phyloP scores from a whole-genome alignment of 2,329 filamentous ascomycete genomes.

The Pestalotiopsis sp. region DNA sequence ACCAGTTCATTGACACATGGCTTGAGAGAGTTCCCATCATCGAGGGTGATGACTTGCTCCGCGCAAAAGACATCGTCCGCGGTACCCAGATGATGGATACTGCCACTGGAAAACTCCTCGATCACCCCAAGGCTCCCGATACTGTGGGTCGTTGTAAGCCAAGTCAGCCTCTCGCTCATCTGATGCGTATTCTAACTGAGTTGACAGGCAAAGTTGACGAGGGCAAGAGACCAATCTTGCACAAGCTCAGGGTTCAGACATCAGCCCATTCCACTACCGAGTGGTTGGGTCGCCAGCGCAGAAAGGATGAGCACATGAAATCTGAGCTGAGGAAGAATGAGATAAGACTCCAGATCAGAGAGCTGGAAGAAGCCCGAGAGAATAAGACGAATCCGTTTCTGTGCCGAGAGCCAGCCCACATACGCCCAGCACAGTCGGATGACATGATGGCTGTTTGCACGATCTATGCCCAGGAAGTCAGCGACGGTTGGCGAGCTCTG shows the following conservation, averaged over 20 bases:
- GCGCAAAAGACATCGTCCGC: too few relatives aligned
- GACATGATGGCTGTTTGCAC: conserved; percentile 41
- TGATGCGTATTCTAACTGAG: too few relatives aligned
- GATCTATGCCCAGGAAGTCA: conserved; percentile 47
- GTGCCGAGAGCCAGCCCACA: conserved; percentile 30
- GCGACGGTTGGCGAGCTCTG: conserved; percentile 26
- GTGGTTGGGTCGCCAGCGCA: background rate
- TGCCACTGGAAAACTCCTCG: too few relatives aligned
- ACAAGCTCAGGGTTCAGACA: background rate
- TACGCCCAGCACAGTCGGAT: conserved; percentile 39
- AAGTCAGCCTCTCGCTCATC: too few relatives aligned
- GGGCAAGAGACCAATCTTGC: background rate
- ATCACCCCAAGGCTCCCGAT: too few relatives aligned
- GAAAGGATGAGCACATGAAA: background rate
- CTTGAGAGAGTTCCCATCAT: too few relatives aligned
- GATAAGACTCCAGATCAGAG: background rate
- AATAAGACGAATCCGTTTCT: conserved; percentile 19
- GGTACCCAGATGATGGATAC: too few relatives aligned
- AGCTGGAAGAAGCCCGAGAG: background rate
- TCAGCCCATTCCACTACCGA: background rate
- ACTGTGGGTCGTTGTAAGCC: too few relatives aligned
- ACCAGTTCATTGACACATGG: too few relatives aligned
- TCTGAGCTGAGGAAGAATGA: background rate
- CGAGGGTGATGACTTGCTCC: too few relatives aligned
- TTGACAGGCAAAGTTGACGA: too few relatives aligned